These are phyloP conservation scores for Goffeauzyma gilvescens DNA, from an alignment of 768 basidiomycete species.

Conservation along the genomic window DNA sequence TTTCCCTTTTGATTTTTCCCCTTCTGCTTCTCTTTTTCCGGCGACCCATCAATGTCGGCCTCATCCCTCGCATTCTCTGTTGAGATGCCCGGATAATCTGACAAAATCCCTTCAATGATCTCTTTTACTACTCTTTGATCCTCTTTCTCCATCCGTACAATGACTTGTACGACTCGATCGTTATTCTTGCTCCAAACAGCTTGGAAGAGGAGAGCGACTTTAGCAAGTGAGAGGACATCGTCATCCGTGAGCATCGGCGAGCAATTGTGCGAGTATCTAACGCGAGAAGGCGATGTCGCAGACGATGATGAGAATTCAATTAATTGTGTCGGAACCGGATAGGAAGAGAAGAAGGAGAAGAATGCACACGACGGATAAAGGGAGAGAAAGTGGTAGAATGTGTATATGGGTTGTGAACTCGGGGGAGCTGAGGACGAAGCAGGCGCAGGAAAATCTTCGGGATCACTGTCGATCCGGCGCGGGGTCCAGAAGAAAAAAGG, in stretches of 20 bases:
- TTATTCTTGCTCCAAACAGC: slow-evolving; percentile 1
- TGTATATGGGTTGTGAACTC: not conserved
- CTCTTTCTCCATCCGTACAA: not conserved
- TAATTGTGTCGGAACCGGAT: too few relatives aligned
- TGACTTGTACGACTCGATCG: not conserved
- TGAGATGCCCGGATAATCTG: not conserved
- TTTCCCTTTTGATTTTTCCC: too few relatives aligned
- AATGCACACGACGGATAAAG: not conserved
- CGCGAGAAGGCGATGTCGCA: not conserved
- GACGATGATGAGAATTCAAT: not conserved
- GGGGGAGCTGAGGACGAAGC: not conserved
- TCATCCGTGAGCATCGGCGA: not conserved
- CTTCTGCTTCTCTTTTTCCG: too few relatives aligned
- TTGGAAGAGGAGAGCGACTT: not conserved
- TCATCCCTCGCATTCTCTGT: not conserved
- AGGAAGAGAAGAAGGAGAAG: not conserved
- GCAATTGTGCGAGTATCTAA: not conserved
- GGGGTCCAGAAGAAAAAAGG: too few relatives aligned
- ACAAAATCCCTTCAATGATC: slow-evolving; percentile 1
- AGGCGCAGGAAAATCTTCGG: too few relatives aligned
- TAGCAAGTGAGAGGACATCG: not conserved
- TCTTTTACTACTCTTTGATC: slow-evolving; percentile 1
- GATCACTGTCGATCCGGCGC: too few relatives aligned
- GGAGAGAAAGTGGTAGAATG: not conserved
- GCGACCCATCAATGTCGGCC: too few relatives aligned